A percentile compares a stretch with the other conserved stretches of the same genome.
Conservation (phyloP, 2,329 filamentous ascomycete genomes). For the Fusarium sp. region DNA sequence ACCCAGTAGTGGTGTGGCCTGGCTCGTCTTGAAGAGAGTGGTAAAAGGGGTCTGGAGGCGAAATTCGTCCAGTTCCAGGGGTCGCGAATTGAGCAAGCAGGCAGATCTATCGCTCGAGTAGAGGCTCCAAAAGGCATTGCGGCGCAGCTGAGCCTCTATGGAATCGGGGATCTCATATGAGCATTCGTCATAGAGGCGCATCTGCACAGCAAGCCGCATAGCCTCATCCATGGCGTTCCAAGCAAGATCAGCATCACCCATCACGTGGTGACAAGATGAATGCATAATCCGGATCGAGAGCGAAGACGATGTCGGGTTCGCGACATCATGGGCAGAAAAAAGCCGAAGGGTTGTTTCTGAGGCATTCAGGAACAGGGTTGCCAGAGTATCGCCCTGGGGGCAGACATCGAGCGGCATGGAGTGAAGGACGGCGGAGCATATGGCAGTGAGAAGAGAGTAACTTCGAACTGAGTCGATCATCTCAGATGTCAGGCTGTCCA, state of each 20-base stretch:
- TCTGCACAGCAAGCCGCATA: conserved; percentile 4
- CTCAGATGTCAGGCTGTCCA: not conserved
- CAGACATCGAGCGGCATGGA: not conserved
- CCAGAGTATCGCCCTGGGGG: not conserved
- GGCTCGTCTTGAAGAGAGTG: not conserved
- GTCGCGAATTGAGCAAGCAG: not conserved
- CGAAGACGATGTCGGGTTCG: not conserved
- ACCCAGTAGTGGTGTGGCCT: not conserved
- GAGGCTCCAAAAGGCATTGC: conserved; percentile 17
- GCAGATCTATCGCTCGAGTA: conserved; percentile 1
- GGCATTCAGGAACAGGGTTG: not conserved
- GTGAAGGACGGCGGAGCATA: not conserved
- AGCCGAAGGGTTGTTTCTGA: not conserved
- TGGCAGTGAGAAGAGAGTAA: not conserved
- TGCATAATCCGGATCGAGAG: not conserved
- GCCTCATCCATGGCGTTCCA: conserved; percentile 9
- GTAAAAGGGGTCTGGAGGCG: not conserved
- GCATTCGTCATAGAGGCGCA: conserved; percentile 10
- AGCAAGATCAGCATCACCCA: not conserved
- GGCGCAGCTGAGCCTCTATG: conserved; percentile 11
- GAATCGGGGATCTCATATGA: conserved; percentile 8
- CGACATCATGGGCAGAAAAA: not conserved
- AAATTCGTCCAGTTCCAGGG: not conserved
- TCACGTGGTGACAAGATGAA: not conserved
- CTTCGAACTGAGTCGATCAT: not conserved